These are phyloP conservation scores for bread wheat (Triticum aestivum) DNA, from an alignment of 176 grass and related monocot genomes.

Conservation along the genomic window DNA sequence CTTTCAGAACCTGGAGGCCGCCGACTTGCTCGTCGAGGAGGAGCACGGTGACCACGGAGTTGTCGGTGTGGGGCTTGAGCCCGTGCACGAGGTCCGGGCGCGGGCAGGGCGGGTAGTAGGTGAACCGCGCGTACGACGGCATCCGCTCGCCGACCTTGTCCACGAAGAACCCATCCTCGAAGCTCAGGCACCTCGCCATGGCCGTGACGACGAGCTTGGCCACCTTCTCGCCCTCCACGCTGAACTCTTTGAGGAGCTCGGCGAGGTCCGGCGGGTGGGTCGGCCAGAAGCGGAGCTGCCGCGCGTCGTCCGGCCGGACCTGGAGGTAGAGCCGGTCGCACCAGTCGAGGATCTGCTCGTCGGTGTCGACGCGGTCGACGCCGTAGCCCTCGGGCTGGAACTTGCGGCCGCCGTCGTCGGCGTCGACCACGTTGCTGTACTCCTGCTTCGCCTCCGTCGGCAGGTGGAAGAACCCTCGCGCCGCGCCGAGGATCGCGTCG, in stretches of 20 bases:
- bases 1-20: conserved; percentile 48
- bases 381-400: conserved; percentile 51
- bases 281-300: conserved; percentile 43
- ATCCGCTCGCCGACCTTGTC: conserved; percentile 30
- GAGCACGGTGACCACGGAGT: conserved; percentile 53
- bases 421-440: conserved; percentile 38
- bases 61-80: conserved; percentile 71
- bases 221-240: conserved; percentile 14
- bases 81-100: conserved; percentile 56
- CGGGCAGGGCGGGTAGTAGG: conserved; percentile 53
- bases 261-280: background rate
- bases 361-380: conserved; percentile 42
- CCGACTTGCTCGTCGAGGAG: conserved; percentile 48
- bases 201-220: conserved; percentile 15
- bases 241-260: conserved; percentile 46
- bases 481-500: conserved; percentile 25
- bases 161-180: conserved; percentile 38
- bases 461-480: conserved; percentile 54
- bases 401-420: conserved; percentile 33
- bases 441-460: conserved; percentile 42
- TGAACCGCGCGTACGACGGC: conserved; percentile 30
- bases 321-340: conserved; percentile 51
- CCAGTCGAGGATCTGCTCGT: conserved; percentile 55
- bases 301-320: conserved; percentile 34
- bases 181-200: conserved; percentile 35